Percentiles rank a stretch among this genome's conserved stretches.
Conservation (phyloP, 139 green algal species). For the Coelastrella sp. region DNA sequence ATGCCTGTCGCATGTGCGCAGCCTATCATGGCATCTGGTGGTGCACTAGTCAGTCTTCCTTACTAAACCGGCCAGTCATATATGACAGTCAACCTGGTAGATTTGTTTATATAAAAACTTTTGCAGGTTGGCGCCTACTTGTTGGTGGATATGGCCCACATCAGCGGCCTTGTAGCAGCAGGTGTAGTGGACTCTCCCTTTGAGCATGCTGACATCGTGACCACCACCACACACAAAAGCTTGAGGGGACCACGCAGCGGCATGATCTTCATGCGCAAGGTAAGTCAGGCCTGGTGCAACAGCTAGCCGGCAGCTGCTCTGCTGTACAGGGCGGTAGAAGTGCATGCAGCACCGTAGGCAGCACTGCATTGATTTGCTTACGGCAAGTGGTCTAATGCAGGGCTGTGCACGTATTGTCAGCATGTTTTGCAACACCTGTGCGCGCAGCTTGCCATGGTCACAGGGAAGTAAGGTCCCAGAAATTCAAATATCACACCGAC, state of each 20-base stretch:
- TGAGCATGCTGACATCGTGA: slow-evolving; percentile 96
- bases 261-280: slow-evolving; percentile 99
- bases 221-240: slow-evolving; percentile 99
- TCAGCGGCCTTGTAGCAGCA: slow-evolving; percentile 91
- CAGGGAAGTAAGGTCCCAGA: background rate
- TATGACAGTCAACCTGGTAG: too few relatives aligned
- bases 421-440: background rate
- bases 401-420: background rate
- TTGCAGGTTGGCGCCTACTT: slow-evolving; percentile 60
- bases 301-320: too few relatives aligned
- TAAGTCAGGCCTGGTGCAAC: background rate
- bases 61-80: too few relatives aligned
- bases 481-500: too few relatives aligned
- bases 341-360: background rate
- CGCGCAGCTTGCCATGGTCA: background rate
- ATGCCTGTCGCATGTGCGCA: too few relatives aligned
- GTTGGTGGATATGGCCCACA: slow-evolving; percentile 98
- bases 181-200: slow-evolving; percentile 91
- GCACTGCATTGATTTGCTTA: too few relatives aligned
- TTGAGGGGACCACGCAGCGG: slow-evolving; percentile 90
- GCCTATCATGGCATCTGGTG: too few relatives aligned
- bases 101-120: too few relatives aligned
- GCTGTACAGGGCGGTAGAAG: too few relatives aligned
- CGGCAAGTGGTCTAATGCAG: too few relatives aligned
- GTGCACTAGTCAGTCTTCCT: too few relatives aligned